Evolutionary conservation across 345 rosid genomes (phyloP).

Genomic region (Camelina laxa): DNA sequence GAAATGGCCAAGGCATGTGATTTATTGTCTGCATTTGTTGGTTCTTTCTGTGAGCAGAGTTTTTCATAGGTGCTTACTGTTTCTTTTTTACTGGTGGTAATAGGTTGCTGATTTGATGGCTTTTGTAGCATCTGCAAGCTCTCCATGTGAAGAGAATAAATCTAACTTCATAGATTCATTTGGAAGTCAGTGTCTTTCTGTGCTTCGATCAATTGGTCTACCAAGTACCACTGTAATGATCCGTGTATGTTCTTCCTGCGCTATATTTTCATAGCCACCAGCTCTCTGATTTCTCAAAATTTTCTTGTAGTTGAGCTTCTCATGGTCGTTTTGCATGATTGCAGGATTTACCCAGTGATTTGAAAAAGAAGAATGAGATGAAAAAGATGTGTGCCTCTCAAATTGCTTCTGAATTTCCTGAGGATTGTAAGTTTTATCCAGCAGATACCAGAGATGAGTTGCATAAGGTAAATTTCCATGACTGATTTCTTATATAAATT

Average conservation of each 20-base stretch:
- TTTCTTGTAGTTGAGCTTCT: conserved; percentile 21
- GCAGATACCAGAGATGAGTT: conserved; percentile 92
- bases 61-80: neutral
- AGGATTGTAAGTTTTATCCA: conserved; percentile 82
- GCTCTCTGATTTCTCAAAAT: neutral
- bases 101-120: conserved; percentile 97
- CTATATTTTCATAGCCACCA: conserved; percentile 9
- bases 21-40: conserved; percentile 6
- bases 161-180: conserved; percentile 71
- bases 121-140: conserved; percentile 81
- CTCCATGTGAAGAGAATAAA: conserved; percentile 56
- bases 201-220: conserved; percentile 80
- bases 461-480: conserved; percentile 68
- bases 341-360: conserved; percentile 76
- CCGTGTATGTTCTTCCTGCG: conserved; percentile 63
- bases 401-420: conserved; percentile 80
- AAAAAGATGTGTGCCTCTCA: conserved; percentile 72
- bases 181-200: conserved; percentile 87
- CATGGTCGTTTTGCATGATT: conserved; percentile 17
- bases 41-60: neutral
- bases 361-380: conserved; percentile 64
- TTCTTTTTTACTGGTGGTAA: conserved; percentile 21
- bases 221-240: conserved; percentile 87
- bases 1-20: conserved; percentile 88
- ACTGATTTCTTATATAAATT: conserved; percentile 2